phyloP scores from a whole-genome alignment of 257 asterid species.

The Eustoma russellianum region DNA sequence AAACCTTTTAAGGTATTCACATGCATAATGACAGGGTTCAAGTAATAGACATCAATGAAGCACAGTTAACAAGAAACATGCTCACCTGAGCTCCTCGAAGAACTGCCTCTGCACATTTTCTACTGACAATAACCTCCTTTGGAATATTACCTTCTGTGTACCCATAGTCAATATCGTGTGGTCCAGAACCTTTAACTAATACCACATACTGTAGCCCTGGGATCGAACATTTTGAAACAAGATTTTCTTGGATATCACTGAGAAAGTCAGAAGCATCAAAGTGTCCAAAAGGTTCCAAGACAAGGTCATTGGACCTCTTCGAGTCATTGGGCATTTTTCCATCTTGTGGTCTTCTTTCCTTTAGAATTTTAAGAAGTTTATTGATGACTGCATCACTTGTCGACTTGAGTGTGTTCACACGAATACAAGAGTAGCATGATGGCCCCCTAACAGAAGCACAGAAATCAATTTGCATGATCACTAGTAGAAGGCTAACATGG shows the following conservation, averaged over 20 bases:
- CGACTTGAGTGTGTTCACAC: slow-evolving; percentile 72
- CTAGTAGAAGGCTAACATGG: not conserved
- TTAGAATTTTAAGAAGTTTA: slow-evolving; percentile 52
- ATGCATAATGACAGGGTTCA: not conserved
- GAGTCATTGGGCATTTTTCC: slow-evolving; percentile 18
- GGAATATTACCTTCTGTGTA: slow-evolving; percentile 44
- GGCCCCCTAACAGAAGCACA: slow-evolving; percentile 56
- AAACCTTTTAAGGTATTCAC: too few relatives aligned
- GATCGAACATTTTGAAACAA: slow-evolving; percentile 52
- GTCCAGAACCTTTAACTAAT: slow-evolving; percentile 81
- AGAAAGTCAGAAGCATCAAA: slow-evolving; percentile 13
- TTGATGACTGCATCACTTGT: slow-evolving; percentile 53
- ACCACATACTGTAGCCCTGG: slow-evolving; percentile 67
- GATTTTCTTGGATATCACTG: slow-evolving; percentile 12
- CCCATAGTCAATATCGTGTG: slow-evolving; percentile 64
- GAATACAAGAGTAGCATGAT: slow-evolving; percentile 86
- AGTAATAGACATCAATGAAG: not conserved
- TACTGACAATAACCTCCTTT: slow-evolving; percentile 88
- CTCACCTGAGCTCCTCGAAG: slow-evolving; percentile 98
- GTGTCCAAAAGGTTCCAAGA: slow-evolving; percentile 10
- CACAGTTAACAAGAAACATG: not conserved
- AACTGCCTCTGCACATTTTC: slow-evolving; percentile 99
- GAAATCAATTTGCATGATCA: not conserved
- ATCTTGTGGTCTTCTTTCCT: slow-evolving; percentile 29
- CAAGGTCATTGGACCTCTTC: slow-evolving; percentile 11